These are phyloP conservation scores for Hypsizygus marmoreus DNA, from an alignment of 768 basidiomycete species.

Conservation along the genomic window DNA sequence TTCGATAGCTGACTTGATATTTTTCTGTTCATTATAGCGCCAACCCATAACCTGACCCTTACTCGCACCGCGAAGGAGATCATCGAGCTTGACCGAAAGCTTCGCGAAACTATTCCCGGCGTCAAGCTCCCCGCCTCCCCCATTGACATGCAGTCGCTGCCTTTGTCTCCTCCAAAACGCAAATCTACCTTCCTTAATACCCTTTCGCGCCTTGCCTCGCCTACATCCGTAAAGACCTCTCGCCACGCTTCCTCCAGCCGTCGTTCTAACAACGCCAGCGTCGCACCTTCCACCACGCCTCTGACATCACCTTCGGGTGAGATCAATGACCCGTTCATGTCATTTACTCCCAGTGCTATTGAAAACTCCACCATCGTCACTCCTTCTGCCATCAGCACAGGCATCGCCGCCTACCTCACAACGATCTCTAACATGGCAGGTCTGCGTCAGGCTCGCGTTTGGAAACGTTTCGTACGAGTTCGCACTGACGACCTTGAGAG, in stretches of 20 bases:
- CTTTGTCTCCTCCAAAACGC: constrained; percentile 61
- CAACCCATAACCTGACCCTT: constrained; percentile 88
- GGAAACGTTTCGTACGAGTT: constrained; percentile 86
- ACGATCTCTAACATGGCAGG: constrained; percentile 67
- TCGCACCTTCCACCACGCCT: constrained; percentile 45
- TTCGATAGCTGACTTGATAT: constrained; percentile 22
- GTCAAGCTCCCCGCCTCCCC: constrained; percentile 63
- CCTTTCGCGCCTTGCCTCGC: constrained; percentile 80
- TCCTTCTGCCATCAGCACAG: constrained; percentile 58
- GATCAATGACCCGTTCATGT: constrained; percentile 60
- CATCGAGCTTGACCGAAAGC: constrained; percentile 79
- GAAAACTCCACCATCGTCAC: constrained; percentile 24
- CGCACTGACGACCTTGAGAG: constrained; percentile 89
- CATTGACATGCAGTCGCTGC: constrained; percentile 55
- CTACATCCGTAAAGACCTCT: constrained; percentile 54
- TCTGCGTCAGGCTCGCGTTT: constrained; percentile 66
- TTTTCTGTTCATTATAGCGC: constrained; percentile 51
- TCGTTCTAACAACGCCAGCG: constrained; percentile 35
- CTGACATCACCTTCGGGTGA: constrained; percentile 56
- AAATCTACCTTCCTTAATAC: constrained; percentile 87
- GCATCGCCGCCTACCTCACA: constrained; percentile 80
- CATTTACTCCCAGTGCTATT: constrained; percentile 36
- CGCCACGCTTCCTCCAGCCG: constrained; percentile 37
- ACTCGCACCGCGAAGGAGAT: constrained; percentile 77
- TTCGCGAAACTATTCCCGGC: constrained; percentile 63